phyloP scores from a whole-genome alignment of 352 stramenopile genomes.

The Pythium sukuiense region DNA sequence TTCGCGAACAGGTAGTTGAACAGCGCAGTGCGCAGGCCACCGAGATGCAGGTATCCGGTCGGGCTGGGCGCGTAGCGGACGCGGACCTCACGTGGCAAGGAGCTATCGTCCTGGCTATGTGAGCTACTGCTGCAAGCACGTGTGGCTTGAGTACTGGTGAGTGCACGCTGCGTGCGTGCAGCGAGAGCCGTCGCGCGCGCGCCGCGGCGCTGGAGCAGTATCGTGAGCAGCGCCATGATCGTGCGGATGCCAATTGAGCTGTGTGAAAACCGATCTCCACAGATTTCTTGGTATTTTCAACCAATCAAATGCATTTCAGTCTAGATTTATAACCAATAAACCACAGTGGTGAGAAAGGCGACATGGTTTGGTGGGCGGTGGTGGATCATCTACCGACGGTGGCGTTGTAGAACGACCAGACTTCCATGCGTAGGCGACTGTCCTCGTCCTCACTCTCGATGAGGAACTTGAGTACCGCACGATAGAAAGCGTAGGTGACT shows the following conservation, averaged over 20 bases:
- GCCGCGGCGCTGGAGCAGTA: constrained; percentile 15
- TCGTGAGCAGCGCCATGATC: constrained; percentile 19
- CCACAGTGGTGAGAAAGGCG: neutral
- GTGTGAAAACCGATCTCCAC: constrained; percentile 17
- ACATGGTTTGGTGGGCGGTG: neutral
- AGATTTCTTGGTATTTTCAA: constrained; percentile 16
- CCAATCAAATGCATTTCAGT: constrained; percentile 17
- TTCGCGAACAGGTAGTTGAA: constrained; percentile 94
- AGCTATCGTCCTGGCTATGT: constrained; percentile 10
- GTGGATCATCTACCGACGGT: neutral
- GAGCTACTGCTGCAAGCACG: neutral
- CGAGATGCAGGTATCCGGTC: constrained; percentile 90
- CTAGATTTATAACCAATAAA: constrained; percentile 10
- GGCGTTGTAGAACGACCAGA: constrained; percentile 37
- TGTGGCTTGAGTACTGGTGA: neutral
- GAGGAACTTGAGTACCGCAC: constrained; percentile 32
- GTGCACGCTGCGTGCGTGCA: neutral
- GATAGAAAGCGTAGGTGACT: constrained; percentile 36
- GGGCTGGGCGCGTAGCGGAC: constrained; percentile 90
- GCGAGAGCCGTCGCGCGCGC: constrained; percentile 3
- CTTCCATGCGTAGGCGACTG: constrained; percentile 36
- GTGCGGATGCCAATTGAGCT: constrained; percentile 7
- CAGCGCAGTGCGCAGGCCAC: constrained; percentile 88
- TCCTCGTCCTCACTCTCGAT: constrained; percentile 37
- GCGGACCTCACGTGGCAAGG: constrained; percentile 35